Conservation (phyloP, 2,329 filamentous ascomycete species). For the Nemania serpens region DNA sequence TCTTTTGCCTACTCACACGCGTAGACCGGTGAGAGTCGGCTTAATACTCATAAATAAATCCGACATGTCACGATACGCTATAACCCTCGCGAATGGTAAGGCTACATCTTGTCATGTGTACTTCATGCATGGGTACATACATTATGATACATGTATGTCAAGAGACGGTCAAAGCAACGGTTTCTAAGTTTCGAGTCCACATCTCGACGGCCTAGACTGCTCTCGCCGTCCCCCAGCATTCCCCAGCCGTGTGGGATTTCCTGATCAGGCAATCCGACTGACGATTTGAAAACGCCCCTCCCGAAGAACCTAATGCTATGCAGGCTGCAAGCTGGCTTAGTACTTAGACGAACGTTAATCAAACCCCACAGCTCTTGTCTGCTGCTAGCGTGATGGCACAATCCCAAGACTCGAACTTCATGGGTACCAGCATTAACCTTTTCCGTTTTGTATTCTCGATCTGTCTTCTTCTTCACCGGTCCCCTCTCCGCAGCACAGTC, state of each 20-base stretch:
- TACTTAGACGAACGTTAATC: slow-evolving; percentile 4
- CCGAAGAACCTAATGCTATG: not conserved
- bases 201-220: slow-evolving; percentile 22
- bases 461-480: slow-evolving; percentile 4
- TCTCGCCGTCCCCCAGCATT: slow-evolving; percentile 24
- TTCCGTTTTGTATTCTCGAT: not conserved
- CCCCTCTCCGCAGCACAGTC: not conserved
- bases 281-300: slow-evolving; percentile 5
- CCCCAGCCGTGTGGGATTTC: slow-evolving; percentile 25
- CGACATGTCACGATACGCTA: slow-evolving; percentile 8
- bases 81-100: not conserved
- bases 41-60: not conserved
- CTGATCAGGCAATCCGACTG: slow-evolving; percentile 34
- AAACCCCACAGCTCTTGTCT: slow-evolving; percentile 5
- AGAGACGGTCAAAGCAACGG: not conserved
- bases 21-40: slow-evolving; percentile 10
- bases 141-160: not conserved
- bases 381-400: not conserved
- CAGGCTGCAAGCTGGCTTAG: not conserved
- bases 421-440: slow-evolving; percentile 11
- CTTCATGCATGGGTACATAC: not conserved
- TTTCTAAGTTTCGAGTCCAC: not conserved
- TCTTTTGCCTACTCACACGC: slow-evolving; percentile 8
- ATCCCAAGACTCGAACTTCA: slow-evolving; percentile 15
- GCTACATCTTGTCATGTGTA: not conserved